Percentiles rank a stretch among this genome's conserved stretches.
These are phyloP conservation scores for Fonsecaea erecta DNA, from an alignment of 2,329 filamentous ascomycete species.

Conservation along the genomic window DNA sequence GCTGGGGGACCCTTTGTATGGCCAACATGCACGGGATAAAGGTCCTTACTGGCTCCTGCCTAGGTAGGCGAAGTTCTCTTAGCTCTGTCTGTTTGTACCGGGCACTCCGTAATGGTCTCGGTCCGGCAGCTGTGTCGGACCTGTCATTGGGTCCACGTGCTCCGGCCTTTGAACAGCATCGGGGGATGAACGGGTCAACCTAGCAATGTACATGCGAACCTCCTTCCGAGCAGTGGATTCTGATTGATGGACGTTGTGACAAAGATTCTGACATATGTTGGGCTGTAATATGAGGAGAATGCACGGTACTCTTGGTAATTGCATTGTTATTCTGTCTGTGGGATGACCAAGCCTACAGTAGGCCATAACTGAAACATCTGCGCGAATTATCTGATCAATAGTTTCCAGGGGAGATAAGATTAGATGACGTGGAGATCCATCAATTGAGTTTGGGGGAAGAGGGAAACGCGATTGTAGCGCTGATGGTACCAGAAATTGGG, in stretches of 20 bases:
- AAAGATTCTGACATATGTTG: background rate
- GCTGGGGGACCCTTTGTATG: no score
- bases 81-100: no score
- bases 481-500: slow-evolving; percentile 9
- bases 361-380: slow-evolving; percentile 1
- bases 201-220: background rate
- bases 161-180: background rate
- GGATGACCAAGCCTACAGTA: background rate
- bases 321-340: background rate
- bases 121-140: background rate
- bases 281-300: background rate
- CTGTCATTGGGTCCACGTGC: background rate
- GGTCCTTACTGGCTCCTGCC: background rate
- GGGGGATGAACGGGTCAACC: background rate
- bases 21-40: no score
- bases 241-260: no score
- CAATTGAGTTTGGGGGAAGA: slow-evolving; percentile 2
- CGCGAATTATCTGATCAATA: slow-evolving; percentile 22
- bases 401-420: slow-evolving; percentile 17
- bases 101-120: background rate
- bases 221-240: background rate
- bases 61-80: background rate
- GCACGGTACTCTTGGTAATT: background rate
- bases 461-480: slow-evolving; percentile 14
- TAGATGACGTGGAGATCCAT: slow-evolving; percentile 16